Conservation (phyloP, 352 stramenopile species). For the Phytopythium ostracodes region DNA sequence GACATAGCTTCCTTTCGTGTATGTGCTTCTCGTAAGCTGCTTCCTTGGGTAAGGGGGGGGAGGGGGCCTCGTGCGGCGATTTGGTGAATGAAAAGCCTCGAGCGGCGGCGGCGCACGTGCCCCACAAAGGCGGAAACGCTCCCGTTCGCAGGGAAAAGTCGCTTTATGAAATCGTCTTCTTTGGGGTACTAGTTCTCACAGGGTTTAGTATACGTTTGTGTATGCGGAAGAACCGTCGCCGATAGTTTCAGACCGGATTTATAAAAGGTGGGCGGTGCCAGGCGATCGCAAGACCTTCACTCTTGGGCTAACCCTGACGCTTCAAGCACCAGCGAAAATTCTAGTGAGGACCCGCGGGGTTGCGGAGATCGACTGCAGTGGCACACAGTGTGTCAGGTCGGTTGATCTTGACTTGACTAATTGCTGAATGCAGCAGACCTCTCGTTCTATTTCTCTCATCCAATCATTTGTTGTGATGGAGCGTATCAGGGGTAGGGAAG, state of each 20-base stretch:
- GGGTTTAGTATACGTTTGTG: background rate
- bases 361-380: slow-evolving; percentile 9
- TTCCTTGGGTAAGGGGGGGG: slow-evolving; percentile 46
- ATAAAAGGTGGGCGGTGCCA: slow-evolving; percentile 8
- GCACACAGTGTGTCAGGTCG: background rate
- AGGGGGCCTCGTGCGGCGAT: slow-evolving; percentile 65
- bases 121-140: too few species aligned
- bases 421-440: slow-evolving; percentile 9
- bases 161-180: background rate
- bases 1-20: slow-evolving; percentile 81
- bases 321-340: slow-evolving; percentile 17
- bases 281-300: slow-evolving; percentile 19
- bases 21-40: slow-evolving; percentile 68
- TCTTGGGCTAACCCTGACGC: slow-evolving; percentile 16
- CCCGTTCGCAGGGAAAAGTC: background rate
- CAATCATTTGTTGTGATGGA: slow-evolving; percentile 16
- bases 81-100: slow-evolving; percentile 45
- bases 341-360: background rate
- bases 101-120: background rate
- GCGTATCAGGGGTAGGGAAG: background rate
- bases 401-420: background rate
- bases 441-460: slow-evolving; percentile 11
- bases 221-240: background rate
- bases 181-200: background rate
- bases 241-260: slow-evolving; percentile 14